Evolutionary conservation across 257 asterid genomes (phyloP).

Genomic region (Echites panduratus): DNA sequence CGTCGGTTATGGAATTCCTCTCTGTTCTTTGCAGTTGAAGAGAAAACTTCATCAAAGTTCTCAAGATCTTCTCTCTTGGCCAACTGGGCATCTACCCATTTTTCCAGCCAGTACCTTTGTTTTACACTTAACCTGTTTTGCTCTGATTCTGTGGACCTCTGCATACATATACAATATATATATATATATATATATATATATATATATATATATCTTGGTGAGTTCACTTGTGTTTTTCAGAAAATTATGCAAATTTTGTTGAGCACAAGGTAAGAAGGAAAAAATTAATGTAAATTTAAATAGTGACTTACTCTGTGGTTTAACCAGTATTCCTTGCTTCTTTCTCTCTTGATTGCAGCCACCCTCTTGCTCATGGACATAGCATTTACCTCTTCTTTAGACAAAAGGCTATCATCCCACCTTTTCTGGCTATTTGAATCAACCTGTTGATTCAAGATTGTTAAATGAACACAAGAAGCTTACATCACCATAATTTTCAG

Average conservation of each 20-base stretch:
- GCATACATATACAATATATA: conserved; percentile 24
- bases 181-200: too few relatives aligned
- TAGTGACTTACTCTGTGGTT: conserved; percentile 67
- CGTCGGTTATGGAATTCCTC: conserved; percentile 36
- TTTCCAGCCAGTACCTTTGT: conserved; percentile 75
- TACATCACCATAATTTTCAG: not conserved
- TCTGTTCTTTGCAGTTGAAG: conserved; percentile 38
- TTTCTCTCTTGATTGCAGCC: conserved; percentile 67
- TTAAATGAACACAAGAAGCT: not conserved
- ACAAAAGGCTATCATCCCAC: conserved; percentile 72
- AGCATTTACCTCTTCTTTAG: conserved; percentile 56
- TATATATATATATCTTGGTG: too few relatives aligned
- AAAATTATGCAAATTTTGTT: not conserved
- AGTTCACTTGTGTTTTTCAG: not conserved
- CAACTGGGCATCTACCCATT: conserved; percentile 85
- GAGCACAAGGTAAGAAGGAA: not conserved
- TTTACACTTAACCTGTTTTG: conserved; percentile 46
- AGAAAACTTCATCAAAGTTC: conserved; percentile 26
- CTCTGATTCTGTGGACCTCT: conserved; percentile 86
- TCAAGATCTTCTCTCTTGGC: conserved; percentile 47
- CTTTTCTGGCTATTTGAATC: conserved; percentile 67
- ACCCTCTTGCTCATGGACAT: conserved; percentile 52
- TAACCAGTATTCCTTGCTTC: conserved; percentile 68
- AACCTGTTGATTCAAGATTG: conserved; percentile 37
- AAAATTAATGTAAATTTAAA: too few relatives aligned